A percentile compares a stretch with the other conserved stretches of the same genome.
Evolutionary conservation across 1,284 basidiomycete genomes (phyloP).

Genomic region (Cerrena zonata): DNA sequence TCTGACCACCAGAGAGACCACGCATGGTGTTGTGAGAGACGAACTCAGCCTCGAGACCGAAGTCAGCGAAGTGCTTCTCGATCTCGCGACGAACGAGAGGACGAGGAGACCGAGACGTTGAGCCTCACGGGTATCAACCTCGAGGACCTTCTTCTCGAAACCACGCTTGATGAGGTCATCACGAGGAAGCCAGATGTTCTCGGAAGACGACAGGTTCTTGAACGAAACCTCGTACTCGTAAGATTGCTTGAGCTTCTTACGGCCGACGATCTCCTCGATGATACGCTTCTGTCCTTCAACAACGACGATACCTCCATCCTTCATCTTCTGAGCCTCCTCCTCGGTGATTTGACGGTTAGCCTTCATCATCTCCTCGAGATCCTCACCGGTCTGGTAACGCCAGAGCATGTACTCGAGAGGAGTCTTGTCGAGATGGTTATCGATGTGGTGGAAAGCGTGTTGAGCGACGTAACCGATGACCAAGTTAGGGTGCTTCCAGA

Average conservation of each 20-base stretch:
- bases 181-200: conserved; percentile 95
- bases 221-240: conserved; percentile 97
- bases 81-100: conserved; percentile 96
- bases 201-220: conserved; percentile 86
- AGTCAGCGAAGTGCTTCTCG: conserved; percentile 95
- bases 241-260: conserved; percentile 98
- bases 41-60: conserved; percentile 94
- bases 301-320: conserved; percentile 82
- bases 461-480: conserved; percentile 98
- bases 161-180: conserved; percentile 96
- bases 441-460: conserved; percentile 99
- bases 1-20: conserved; percentile 98
- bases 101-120: conserved; percentile 93
- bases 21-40: conserved; percentile 96
- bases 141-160: conserved; percentile 97
- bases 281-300: conserved; percentile 91
- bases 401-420: conserved; percentile 98
- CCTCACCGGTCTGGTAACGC: conserved; percentile 99
- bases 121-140: conserved; percentile 95
- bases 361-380: conserved; percentile 93
- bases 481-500: conserved; percentile 99
- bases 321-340: conserved; percentile 93
- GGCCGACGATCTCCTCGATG: conserved; percentile 85
- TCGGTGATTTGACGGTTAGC: conserved; percentile 82
- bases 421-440: conserved; percentile 95